Evolutionary conservation across 1,284 basidiomycete species (phyloP).

Genomic region (Ceratorhiza oryzae-sativae): DNA sequence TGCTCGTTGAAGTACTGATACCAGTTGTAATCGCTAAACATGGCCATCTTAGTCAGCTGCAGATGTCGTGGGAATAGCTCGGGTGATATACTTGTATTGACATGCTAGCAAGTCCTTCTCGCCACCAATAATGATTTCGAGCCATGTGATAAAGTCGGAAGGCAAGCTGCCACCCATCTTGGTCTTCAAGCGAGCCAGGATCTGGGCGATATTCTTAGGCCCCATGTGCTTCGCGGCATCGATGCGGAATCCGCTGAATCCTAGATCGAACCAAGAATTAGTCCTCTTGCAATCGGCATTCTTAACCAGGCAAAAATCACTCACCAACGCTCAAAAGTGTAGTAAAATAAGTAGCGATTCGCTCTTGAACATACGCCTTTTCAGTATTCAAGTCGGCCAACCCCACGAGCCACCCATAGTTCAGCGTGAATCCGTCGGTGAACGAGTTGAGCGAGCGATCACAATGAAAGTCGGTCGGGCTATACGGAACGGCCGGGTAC

Average conservation of each 20-base stretch:
- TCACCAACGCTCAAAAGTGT: slow-evolving; percentile 27
- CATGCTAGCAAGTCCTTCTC: slow-evolving; percentile 35
- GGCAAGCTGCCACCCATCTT: slow-evolving; percentile 34
- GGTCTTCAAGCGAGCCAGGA: slow-evolving; percentile 28
- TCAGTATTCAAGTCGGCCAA: slow-evolving; percentile 35
- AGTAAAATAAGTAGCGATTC: slow-evolving; percentile 34
- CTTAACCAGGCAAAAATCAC: background rate
- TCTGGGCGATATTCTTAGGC: slow-evolving; percentile 29
- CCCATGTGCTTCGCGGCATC: slow-evolving; percentile 37
- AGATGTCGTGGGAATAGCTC: background rate
- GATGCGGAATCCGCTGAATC: slow-evolving; percentile 37
- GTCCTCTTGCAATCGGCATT: background rate
- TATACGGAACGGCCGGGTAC: slow-evolving; percentile 34
- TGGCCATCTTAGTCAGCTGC: background rate
- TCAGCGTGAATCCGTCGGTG: slow-evolving; percentile 32
- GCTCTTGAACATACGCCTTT: slow-evolving; percentile 25
- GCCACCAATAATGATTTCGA: slow-evolving; percentile 31
- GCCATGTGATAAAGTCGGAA: slow-evolving; percentile 34
- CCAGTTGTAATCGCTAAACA: slow-evolving; percentile 30
- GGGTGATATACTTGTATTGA: slow-evolving; percentile 24
- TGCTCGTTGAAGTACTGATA: slow-evolving; percentile 34
- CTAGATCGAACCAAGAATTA: background rate
- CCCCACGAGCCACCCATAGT: slow-evolving; percentile 33
- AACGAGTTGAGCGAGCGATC: slow-evolving; percentile 30
- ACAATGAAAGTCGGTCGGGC: slow-evolving; percentile 35